Conservation (phyloP, 1,284 basidiomycete genomes). For the Puccinia brachypodii region DNA sequence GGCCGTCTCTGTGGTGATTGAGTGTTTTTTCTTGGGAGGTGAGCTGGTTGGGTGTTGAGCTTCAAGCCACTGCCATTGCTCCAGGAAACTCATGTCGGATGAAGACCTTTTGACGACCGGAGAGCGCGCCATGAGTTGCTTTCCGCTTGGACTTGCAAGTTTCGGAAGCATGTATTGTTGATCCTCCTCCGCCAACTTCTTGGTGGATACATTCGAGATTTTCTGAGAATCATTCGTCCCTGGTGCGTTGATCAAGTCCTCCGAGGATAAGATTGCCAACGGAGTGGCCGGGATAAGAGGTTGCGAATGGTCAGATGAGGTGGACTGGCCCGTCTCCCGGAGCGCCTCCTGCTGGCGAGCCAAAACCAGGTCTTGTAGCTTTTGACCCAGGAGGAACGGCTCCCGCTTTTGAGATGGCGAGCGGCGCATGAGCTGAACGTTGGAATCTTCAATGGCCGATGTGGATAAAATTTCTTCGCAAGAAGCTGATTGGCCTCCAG, state of each 20-base stretch:
- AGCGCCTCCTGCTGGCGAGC: constrained; percentile 3
- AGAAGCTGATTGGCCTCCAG: background rate
- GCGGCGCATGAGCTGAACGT: background rate
- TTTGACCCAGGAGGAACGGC: background rate
- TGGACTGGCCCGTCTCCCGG: background rate
- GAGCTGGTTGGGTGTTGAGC: constrained; percentile 8
- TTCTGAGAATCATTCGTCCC: background rate
- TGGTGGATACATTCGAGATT: background rate
- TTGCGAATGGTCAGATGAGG: background rate
- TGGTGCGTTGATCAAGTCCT: background rate
- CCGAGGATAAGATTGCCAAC: background rate
- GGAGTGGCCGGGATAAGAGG: background rate
- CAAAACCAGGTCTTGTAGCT: constrained; percentile 7
- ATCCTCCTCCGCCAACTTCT: background rate
- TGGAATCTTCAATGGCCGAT: constrained; percentile 8
- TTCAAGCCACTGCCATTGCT: constrained; percentile 47
- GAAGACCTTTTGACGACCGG: constrained; percentile 31
- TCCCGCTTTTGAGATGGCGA: background rate
- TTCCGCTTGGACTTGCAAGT: background rate
- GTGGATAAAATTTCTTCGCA: constrained; percentile 16
- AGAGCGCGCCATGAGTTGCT: constrained; percentile 14
- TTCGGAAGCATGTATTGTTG: background rate
- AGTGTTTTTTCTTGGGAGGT: background rate
- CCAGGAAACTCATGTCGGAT: constrained; percentile 18
- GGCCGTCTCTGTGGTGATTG: background rate